phyloP scores from a whole-genome alignment of 768 basidiomycete genomes.

The Auricularia sp. region DNA sequence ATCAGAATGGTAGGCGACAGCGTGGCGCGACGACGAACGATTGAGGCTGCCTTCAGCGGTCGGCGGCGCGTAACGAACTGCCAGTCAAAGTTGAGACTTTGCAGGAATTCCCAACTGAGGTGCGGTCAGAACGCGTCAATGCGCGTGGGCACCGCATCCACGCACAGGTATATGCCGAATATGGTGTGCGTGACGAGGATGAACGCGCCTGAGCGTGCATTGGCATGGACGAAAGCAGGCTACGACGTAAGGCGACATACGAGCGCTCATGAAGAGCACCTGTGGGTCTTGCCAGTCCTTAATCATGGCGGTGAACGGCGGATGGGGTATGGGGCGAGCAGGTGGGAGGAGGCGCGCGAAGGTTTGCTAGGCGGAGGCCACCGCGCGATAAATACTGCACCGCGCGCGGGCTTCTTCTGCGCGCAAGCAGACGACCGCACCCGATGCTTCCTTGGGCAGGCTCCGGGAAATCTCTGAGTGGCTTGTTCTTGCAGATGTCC shows the following conservation, averaged over 20 bases:
- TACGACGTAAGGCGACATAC: background rate
- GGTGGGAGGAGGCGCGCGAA: too few relatives aligned
- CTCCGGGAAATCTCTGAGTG: too few relatives aligned
- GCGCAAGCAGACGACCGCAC: too few relatives aligned
- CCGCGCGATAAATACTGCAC: too few relatives aligned
- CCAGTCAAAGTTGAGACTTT: background rate
- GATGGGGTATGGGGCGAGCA: too few relatives aligned
- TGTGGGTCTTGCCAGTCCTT: background rate
- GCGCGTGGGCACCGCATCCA: background rate
- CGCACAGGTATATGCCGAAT: background rate
- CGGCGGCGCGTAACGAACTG: background rate
- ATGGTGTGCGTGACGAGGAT: background rate
- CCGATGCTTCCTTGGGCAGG: too few relatives aligned
- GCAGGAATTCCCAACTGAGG: background rate
- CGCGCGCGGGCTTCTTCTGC: too few relatives aligned
- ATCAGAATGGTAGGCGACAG: background rate
- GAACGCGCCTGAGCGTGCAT: background rate
- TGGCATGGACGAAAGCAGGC: background rate
- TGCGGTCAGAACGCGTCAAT: background rate
- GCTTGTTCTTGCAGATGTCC: too few relatives aligned
- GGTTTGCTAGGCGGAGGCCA: too few relatives aligned
- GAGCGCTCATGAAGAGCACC: background rate
- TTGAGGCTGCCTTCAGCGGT: background rate
- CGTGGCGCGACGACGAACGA: background rate
- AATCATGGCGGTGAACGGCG: too few relatives aligned